Evolutionary conservation across 2,329 filamentous ascomycete genomes (phyloP), one percentile per base, ranked within the genome.

Genomic region (Parafenestella ontariensis): DNA sequence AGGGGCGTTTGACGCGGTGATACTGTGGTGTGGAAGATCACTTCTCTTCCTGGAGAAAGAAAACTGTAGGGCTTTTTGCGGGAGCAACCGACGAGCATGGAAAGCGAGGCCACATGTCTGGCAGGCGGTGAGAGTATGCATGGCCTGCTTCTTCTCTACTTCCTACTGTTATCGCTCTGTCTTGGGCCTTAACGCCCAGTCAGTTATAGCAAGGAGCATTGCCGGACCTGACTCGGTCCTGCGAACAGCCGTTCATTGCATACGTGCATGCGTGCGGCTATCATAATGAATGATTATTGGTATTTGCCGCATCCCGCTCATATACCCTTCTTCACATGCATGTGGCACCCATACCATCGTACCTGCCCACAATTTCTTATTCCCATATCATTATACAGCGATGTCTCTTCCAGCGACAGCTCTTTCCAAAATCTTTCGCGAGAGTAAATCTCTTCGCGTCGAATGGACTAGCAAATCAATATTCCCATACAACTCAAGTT

Each of bases 171-270:
- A 39, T 21, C 10, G 36, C 36, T 21, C 21, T 8, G 20, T 4
- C 20, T 39, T 11, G 36, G 15, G n/a, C 13, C 34, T 37, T 37
- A 20, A 18, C 34, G n/a, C n/a, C n/a, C 34, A 37, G 7, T 37
- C n/a, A 37, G 9, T 5, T 21, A 39, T 20, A 39, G 36, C 36
- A 21, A 21, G 36, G 18, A 21, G n/a, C 18, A 13, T 39, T 2
- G 17, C 36, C n/a, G 34, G 4, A 5, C n/a, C n/a, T 20, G 18
- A 20, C n/a, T 17, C 34, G 34, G 52, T 49, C 36, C 54, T 56
- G 49, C 49, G 49, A 56, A 56, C 54, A 53, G 45, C 46, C 54
- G 50, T 54, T 56, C 41, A 29, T 36, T n/a, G n/a, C n/a, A 42
- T 53, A 34, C 37, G 8, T 3, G n/a, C 37, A 18, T 18, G 36